phyloP scores from a whole-genome alignment of 2,329 filamentous ascomycete species.

The Cordyceps tenuipes region DNA sequence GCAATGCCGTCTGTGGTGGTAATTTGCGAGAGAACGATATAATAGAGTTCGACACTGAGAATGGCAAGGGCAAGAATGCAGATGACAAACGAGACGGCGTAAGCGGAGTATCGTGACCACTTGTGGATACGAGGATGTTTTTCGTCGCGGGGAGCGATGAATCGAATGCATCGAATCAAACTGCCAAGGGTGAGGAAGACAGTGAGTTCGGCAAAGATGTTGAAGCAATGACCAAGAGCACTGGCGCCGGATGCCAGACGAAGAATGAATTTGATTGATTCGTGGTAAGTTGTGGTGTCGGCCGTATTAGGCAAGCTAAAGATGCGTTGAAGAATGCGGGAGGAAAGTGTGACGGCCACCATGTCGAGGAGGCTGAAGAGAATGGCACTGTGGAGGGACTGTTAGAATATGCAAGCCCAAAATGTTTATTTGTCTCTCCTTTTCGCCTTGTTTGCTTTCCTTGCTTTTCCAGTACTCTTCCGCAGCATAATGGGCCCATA shows the following conservation, averaged over 20 bases:
- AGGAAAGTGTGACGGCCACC: background rate
- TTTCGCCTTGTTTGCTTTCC: too few relatives aligned
- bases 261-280: background rate
- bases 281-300: background rate
- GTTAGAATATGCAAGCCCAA: background rate
- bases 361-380: background rate
- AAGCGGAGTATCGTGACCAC: background rate
- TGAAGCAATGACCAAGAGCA: background rate
- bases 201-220: constrained; percentile 3
- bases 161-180: constrained; percentile 10
- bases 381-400: background rate
- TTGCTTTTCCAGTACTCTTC: too few relatives aligned
- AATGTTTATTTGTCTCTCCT: too few relatives aligned
- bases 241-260: background rate
- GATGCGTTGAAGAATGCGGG: background rate
- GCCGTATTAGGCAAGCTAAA: background rate
- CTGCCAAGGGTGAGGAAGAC: constrained; percentile 13
- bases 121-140: background rate
- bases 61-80: constrained; percentile 6
- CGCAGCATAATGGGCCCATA: too few relatives aligned
- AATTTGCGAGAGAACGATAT: background rate
- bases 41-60: constrained; percentile 8
- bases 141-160: background rate
- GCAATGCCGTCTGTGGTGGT: background rate
- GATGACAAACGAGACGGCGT: constrained; percentile 1